Evolutionary conservation across 768 basidiomycete species (phyloP), one percentile per base, ranked within the genome.

Genomic region (Hypholoma sublateritium): DNA sequence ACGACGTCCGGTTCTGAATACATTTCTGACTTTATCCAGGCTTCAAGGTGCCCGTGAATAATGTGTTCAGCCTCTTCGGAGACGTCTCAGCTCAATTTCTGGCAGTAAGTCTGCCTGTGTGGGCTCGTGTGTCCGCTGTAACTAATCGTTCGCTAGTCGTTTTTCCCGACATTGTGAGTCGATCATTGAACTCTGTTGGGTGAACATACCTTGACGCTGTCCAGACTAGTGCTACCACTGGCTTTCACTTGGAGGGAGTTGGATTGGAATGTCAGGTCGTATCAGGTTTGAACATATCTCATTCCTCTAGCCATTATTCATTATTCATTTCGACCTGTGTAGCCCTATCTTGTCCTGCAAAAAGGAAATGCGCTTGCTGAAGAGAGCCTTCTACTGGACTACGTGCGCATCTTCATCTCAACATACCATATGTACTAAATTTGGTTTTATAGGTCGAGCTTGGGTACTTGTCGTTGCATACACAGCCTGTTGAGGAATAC

Each of bases 291-390:
- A 57, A 19, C 47, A 7, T 37, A 17, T 24, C 25, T 17, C 17
- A 21, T 17, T 34, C 42, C 25, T 25, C 12, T 19, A 28, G 16
- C n/a, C 11, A 53, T 54, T 19, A 32, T 19, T 17, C 11, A 54
- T 54, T 13, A 25, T 35, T 11, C 21, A 9, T 3, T 37, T 28
- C n/a, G 19, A 32, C 35, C 1, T 39, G 19, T 4, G 13, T 22
- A 89, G 87, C 87, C 88, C 2, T 89, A 87, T 58, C 72, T 90
- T 5, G 69, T 77, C 5, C 69, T 90, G 24, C 75, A 80, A 16
- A 72, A 75, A 60, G 86, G 85, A 2, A 71, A 72, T 58, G 80
- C 80, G 1, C 67, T 72, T 2, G 85, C 87, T 1, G 75, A 84
- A 54, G 80, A 84, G 59, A 82, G 82, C 51, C 67, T 90, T n/a